Evolutionary conservation across 1,284 basidiomycete species (phyloP).

Genomic region (Melampsora americana): DNA sequence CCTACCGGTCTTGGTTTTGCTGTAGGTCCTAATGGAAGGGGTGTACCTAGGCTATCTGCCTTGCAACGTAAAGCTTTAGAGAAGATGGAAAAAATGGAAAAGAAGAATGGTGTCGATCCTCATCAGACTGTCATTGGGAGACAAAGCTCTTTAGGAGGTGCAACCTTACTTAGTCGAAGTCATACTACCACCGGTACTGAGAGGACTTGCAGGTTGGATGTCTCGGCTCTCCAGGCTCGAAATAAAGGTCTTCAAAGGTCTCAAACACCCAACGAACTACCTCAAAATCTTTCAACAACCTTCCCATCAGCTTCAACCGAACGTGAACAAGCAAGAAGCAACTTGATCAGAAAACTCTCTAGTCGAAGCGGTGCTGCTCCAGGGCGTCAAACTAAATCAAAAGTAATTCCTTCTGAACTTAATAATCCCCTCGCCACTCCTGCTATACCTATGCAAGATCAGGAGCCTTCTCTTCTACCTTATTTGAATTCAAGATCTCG

Average conservation of each 20-base stretch:
- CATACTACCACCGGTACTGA: constrained; percentile 41
- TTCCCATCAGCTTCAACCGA: neutral
- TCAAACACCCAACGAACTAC: neutral
- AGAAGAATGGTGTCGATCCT: neutral
- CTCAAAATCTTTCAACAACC: neutral
- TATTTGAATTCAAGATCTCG: neutral
- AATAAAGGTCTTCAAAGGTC: neutral
- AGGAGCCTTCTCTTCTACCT: neutral
- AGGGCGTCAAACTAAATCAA: neutral
- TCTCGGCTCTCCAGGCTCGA: neutral
- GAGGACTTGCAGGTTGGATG: neutral
- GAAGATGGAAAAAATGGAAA: constrained; percentile 20
- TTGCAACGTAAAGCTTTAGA: constrained; percentile 39
- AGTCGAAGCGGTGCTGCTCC: constrained; percentile 9
- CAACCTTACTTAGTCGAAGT: constrained; percentile 28
- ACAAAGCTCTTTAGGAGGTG: neutral
- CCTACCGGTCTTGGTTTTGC: constrained; percentile 22
- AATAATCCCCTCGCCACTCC: neutral
- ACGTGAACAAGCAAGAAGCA: constrained; percentile 34
- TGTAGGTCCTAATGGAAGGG: constrained; percentile 36
- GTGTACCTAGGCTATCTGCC: constrained; percentile 37
- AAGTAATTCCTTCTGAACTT: neutral
- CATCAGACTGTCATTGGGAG: neutral
- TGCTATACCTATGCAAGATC: neutral
- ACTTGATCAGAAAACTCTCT: constrained; percentile 39